phyloP scores from a whole-genome alignment of 2,329 filamentous ascomycete species.

The Hypoxylon sp. region DNA sequence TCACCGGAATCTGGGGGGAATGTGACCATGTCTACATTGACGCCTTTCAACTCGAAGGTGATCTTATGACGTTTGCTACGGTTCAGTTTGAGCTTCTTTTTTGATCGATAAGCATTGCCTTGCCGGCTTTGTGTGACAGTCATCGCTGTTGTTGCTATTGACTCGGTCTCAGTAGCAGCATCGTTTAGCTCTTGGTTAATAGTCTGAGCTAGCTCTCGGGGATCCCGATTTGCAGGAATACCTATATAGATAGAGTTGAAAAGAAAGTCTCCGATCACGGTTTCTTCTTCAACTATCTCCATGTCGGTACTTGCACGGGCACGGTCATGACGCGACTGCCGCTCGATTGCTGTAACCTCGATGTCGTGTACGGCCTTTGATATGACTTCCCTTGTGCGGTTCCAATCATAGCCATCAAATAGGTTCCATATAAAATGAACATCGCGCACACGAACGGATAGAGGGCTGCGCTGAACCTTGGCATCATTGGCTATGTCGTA shows the following conservation, averaged over 20 bases:
- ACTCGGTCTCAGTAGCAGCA: slow-evolving; percentile 88
- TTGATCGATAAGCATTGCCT: slow-evolving; percentile 59
- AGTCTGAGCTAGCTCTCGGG: slow-evolving; percentile 81
- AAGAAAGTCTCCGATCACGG: slow-evolving; percentile 91
- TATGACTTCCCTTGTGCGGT: slow-evolving; percentile 86
- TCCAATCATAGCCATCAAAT: slow-evolving; percentile 98
- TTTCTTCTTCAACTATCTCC: slow-evolving; percentile 84
- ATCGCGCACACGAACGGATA: slow-evolving; percentile 84
- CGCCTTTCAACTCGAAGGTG: slow-evolving; percentile 89
- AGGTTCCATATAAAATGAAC: slow-evolving; percentile 97
- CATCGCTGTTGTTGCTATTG: slow-evolving; percentile 81
- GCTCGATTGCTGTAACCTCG: slow-evolving; percentile 84
- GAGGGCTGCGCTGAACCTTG: slow-evolving; percentile 75
- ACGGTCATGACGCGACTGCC: slow-evolving; percentile 71
- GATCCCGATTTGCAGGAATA: slow-evolving; percentile 88
- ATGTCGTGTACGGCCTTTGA: slow-evolving; percentile 90
- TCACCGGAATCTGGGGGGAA: slow-evolving; percentile 84
- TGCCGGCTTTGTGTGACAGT: slow-evolving; percentile 70
- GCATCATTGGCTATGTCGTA: slow-evolving; percentile 76
- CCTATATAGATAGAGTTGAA: slow-evolving; percentile 99
- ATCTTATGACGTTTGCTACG: slow-evolving; percentile 95
- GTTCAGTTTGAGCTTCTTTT: slow-evolving; percentile 79
- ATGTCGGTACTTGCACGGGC: slow-evolving; percentile 70
- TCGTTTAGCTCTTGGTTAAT: slow-evolving; percentile 94
- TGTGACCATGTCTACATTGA: slow-evolving; percentile 84